Conservation (phyloP, 1,284 basidiomycete species). For the Irpex sp. region DNA sequence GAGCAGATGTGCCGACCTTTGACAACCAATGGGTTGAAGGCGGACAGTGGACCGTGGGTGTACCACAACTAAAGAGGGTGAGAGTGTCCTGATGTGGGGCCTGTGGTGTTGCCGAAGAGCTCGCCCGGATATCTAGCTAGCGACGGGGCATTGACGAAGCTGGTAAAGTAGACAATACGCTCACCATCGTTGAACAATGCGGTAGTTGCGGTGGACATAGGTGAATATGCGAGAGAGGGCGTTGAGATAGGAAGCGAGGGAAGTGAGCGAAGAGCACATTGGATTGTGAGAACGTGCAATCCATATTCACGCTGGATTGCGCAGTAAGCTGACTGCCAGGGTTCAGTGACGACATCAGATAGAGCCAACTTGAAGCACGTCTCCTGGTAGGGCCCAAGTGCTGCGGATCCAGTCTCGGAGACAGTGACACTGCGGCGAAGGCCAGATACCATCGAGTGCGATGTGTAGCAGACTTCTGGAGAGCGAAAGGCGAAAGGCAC, state of each 20-base stretch:
- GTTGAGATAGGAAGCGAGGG: constrained; percentile 24
- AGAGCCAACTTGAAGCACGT: too few species aligned
- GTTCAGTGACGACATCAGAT: not conserved
- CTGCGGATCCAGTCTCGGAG: constrained; percentile 13
- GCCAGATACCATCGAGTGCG: constrained; percentile 3
- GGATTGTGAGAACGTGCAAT: not conserved
- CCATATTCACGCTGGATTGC: not conserved
- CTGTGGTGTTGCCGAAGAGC: not conserved
- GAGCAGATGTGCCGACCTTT: not conserved
- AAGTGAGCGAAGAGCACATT: constrained; percentile 6
- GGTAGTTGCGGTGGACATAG: constrained; percentile 26
- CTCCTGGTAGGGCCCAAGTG: too few species aligned
- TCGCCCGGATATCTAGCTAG: not conserved
- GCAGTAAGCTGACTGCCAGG: not conserved
- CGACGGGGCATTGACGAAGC: constrained; percentile 9
- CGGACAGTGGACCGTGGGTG: not conserved
- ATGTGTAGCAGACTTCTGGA: constrained; percentile 10
- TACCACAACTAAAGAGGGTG: not conserved
- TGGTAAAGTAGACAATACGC: constrained; percentile 28
- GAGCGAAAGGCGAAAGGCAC: constrained; percentile 2
- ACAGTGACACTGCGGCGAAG: constrained; percentile 24
- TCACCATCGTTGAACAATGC: constrained; percentile 30
- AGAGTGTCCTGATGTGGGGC: not conserved
- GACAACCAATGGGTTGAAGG: constrained; percentile 3
- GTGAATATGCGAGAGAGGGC: constrained; percentile 26